Base-by-base conservation (phyloP, 1,139 yeast genomes). In the Yamadazyma triangularis region DNA sequence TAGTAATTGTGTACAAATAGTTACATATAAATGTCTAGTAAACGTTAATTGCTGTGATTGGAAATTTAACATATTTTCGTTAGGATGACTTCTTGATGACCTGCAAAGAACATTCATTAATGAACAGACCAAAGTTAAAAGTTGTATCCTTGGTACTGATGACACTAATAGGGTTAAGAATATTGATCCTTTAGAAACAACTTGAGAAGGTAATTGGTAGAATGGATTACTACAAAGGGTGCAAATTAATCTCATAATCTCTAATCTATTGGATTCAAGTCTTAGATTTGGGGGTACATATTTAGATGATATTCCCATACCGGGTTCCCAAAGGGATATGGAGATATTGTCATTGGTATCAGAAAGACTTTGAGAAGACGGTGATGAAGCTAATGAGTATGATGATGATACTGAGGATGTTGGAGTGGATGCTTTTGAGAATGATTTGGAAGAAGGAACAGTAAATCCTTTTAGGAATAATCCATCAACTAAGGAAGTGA, bases 311-410 rank as follows among this genome's bases (percentile, higher is more conserved):
- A 51, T 52, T 0, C 88, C 93, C 25, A 86, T 68, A 2, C 95
- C 95, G 0, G 85, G 77, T 45, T 84, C 93, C 95, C 94, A 85
- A 2, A 80, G 36, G 15, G 41, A 33, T 12, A 44, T 31, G 13
- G 24, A 27, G 8, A 34, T 39, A 22, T 34, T 39, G 2, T 24
- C 29, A n/a, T 29, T 9, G n/a, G n/a, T n/a, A n/a, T n/a, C n/a
- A n/a, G n/a, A n/a, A n/a, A n/a, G n/a, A n/a, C n/a, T n/a, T n/a
- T n/a, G n/a, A n/a, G n/a, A n/a, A n/a, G n/a, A n/a, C n/a, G n/a
- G n/a, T n/a, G n/a, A n/a, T n/a, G n/a, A n/a, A n/a, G n/a, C n/a
- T n/a, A n/a, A n/a, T n/a, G n/a, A n/a, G n/a, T n/a, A n/a, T n/a
- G n/a, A n/a, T n/a, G n/a, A n/a, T n/a, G n/a, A n/a, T n/a, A n/a